phyloP scores from a whole-genome alignment of 768 basidiomycete genomes.

The Cyclocybe aegerita region DNA sequence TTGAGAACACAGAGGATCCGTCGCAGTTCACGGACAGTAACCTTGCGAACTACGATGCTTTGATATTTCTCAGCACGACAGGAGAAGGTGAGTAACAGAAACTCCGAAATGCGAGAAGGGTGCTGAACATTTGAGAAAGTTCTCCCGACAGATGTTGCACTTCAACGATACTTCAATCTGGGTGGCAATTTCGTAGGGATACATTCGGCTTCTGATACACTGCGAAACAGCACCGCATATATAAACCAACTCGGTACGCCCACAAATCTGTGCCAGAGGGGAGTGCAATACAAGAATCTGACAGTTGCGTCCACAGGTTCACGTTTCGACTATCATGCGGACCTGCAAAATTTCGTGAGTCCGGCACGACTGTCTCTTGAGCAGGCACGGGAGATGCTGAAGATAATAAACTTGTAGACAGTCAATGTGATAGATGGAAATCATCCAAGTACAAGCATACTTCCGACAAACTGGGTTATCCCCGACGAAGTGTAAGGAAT shows the following conservation, averaged over 20 bases:
- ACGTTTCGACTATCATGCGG: slow-evolving; percentile 71
- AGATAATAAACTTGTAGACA: slow-evolving; percentile 33
- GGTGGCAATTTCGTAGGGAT: slow-evolving; percentile 75
- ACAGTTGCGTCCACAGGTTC: slow-evolving; percentile 40
- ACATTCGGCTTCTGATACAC: slow-evolving; percentile 63
- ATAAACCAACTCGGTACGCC: slow-evolving; percentile 54
- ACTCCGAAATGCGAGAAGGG: no score
- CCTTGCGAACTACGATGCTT: slow-evolving; percentile 57
- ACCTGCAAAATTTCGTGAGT: slow-evolving; percentile 62
- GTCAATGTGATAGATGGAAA: slow-evolving; percentile 54
- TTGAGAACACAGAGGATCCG: slow-evolving; percentile 67
- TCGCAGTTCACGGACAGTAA: slow-evolving; percentile 52
- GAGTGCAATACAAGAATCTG: not conserved
- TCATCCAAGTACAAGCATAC: slow-evolving; percentile 61
- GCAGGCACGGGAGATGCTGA: not conserved
- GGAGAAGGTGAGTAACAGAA: slow-evolving; percentile 55
- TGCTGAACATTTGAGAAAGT: no score
- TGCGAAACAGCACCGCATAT: slow-evolving; percentile 59
- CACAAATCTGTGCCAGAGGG: not conserved
- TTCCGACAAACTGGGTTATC: slow-evolving; percentile 53
- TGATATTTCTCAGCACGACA: slow-evolving; percentile 70
- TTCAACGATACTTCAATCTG: slow-evolving; percentile 61
- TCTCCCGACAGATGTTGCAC: slow-evolving; percentile 54
- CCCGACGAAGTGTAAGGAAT: slow-evolving; percentile 57
- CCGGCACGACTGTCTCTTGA: not conserved